Conservation (phyloP, 805 yeast genomes). For the Komagataella kurtzmanii region DNA sequence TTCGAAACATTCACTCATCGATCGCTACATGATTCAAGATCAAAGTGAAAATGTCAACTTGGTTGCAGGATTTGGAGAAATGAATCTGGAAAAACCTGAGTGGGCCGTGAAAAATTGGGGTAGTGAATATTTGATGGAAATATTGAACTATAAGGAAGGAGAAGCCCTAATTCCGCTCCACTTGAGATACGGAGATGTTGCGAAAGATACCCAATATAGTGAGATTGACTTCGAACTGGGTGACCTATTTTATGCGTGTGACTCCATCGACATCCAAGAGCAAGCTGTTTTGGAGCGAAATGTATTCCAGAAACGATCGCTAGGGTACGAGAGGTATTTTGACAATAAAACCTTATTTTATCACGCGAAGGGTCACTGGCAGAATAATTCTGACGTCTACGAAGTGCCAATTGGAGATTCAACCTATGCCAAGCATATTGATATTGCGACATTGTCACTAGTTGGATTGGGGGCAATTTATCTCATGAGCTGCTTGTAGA, state of each 20-base stretch:
- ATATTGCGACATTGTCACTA: not conserved
- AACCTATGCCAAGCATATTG: not conserved
- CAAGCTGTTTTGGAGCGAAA: not conserved
- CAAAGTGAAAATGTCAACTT: not conserved
- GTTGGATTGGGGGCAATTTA: not conserved
- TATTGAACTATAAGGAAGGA: not conserved
- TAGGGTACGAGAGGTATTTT: conserved; percentile 3
- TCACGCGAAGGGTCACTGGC: not conserved
- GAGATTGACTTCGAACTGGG: not conserved
- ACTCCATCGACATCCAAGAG: not conserved
- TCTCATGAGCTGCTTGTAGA: not conserved
- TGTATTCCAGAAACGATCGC: not conserved
- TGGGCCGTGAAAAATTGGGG: not conserved
- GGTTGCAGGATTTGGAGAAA: not conserved
- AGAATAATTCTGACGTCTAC: not conserved
- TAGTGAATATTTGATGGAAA: not conserved
- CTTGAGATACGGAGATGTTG: not conserved
- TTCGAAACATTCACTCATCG: not conserved
- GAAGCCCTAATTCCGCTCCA: not conserved
- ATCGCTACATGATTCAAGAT: not conserved
- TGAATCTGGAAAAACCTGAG: not conserved
- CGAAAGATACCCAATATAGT: not conserved
- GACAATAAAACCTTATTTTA: conserved; percentile 3
- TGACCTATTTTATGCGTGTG: not conserved
- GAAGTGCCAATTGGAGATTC: not conserved